These are phyloP conservation scores for Syzygium malaccense DNA, from an alignment of 441 rosid genomes.

Conservation along the genomic window DNA sequence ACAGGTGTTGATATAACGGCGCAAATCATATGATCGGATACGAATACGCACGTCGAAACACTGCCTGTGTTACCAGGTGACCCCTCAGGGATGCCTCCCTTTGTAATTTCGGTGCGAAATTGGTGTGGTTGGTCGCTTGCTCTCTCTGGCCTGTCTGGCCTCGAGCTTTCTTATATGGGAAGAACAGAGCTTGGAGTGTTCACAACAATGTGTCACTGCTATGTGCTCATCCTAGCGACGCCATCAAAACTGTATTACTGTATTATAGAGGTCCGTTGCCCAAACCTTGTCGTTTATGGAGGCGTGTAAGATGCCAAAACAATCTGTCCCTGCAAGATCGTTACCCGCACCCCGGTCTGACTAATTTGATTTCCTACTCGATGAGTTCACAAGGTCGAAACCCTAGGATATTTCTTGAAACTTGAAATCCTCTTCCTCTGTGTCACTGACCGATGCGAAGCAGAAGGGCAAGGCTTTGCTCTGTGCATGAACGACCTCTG, in stretches of 20 bases:
- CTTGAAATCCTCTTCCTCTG: neutral
- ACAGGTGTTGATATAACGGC: neutral
- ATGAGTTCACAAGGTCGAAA: neutral
- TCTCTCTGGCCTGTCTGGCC: neutral
- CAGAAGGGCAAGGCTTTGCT: neutral
- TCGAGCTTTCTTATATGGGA: neutral
- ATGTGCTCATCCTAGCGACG: neutral
- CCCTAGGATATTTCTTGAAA: neutral
- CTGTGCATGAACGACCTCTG: neutral
- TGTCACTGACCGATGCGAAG: neutral
- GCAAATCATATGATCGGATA: neutral
- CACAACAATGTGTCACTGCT: neutral
- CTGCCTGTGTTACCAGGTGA: slow-evolving; percentile 26
- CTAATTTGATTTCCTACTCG: neutral
- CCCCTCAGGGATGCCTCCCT: slow-evolving; percentile 21
- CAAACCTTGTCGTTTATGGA: neutral
- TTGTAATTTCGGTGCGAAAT: neutral
- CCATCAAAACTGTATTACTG: neutral
- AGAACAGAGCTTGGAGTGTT: neutral
- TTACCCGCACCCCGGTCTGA: neutral
- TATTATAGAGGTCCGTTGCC: neutral
- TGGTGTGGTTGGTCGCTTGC: neutral
- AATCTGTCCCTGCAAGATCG: neutral
- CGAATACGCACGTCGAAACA: neutral
- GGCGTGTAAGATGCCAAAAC: neutral